Conservation (phyloP, 129 eudicot species). For the Lactuca sativa region DNA sequence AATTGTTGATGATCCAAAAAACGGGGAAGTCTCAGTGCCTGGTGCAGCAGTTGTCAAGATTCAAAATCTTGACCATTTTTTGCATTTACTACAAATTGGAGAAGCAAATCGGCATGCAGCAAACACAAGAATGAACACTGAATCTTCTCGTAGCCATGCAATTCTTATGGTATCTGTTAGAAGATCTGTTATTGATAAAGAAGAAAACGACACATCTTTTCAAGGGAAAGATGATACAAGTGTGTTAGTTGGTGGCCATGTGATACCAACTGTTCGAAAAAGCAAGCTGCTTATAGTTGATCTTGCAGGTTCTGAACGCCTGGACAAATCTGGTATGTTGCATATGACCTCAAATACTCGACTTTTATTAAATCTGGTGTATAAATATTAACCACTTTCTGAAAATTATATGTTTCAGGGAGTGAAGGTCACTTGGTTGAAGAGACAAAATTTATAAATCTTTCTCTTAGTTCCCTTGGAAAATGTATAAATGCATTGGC, state of each 20-base stretch:
- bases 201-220: constrained; percentile 41
- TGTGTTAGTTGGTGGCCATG: constrained; percentile 41
- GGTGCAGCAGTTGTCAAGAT: constrained; percentile 73
- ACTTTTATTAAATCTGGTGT: not conserved
- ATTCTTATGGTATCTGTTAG: constrained; percentile 85
- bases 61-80: constrained; percentile 69
- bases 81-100: constrained; percentile 71
- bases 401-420: constrained; percentile 51
- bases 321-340: constrained; percentile 78
- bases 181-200: constrained; percentile 50
- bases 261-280: constrained; percentile 67
- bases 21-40: constrained; percentile 84
- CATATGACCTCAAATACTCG: constrained; percentile 11
- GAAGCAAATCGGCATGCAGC: constrained; percentile 98
- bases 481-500: constrained; percentile 97
- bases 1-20: constrained; percentile 85
- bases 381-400: not conserved
- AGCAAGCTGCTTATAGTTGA: constrained; percentile 95
- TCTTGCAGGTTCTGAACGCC: constrained; percentile 98
- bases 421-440: constrained; percentile 91
- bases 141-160: constrained; percentile 99
- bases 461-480: constrained; percentile 91
- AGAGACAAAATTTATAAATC: constrained; percentile 97
- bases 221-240: constrained; percentile 37
- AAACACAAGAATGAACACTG: constrained; percentile 90